phyloP scores from a whole-genome alignment of 306 rosid genomes.

The Phaseolus lunatus region DNA sequence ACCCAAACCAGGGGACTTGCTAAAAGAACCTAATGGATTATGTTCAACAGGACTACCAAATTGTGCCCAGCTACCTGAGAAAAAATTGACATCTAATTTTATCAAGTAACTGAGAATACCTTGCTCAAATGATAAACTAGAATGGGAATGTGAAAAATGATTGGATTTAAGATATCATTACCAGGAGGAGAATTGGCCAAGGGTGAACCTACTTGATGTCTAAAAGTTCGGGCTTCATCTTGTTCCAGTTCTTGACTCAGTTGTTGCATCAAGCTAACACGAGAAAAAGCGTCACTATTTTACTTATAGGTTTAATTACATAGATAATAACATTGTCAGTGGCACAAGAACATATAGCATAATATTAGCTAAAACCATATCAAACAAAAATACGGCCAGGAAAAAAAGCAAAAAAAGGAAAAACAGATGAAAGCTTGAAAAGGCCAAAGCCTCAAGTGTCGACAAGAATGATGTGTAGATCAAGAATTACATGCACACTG shows the following conservation, averaged over 20 bases:
- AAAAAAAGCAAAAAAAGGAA: background rate
- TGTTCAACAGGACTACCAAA: conserved; percentile 84
- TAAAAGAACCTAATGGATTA: conserved; percentile 65
- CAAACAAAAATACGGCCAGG: background rate
- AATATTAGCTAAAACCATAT: conserved; percentile 21
- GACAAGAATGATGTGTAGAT: background rate
- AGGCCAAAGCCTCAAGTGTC: conserved; percentile 7
- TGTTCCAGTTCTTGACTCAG: conserved; percentile 87
- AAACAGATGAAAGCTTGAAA: background rate
- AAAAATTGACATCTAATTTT: conserved; percentile 34
- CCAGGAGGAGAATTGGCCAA: conserved; percentile 90
- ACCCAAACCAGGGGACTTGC: conserved; percentile 77
- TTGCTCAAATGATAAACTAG: conserved; percentile 30
- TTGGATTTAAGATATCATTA: conserved; percentile 46
- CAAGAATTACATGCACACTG: no score
- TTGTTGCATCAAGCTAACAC: conserved; percentile 84
- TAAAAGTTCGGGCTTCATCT: conserved; percentile 74
- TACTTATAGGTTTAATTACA: conserved; percentile 29
- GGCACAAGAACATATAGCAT: background rate
- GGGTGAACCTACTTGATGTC: conserved; percentile 85
- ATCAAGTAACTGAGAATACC: conserved; percentile 34
- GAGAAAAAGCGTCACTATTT: conserved; percentile 18
- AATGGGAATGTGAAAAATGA: conserved; percentile 19
- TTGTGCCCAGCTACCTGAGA: conserved; percentile 79
- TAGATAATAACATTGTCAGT: background rate